These are phyloP conservation scores for Manihot esculenta DNA, from an alignment of 441 rosid species.

Conservation along the genomic window DNA sequence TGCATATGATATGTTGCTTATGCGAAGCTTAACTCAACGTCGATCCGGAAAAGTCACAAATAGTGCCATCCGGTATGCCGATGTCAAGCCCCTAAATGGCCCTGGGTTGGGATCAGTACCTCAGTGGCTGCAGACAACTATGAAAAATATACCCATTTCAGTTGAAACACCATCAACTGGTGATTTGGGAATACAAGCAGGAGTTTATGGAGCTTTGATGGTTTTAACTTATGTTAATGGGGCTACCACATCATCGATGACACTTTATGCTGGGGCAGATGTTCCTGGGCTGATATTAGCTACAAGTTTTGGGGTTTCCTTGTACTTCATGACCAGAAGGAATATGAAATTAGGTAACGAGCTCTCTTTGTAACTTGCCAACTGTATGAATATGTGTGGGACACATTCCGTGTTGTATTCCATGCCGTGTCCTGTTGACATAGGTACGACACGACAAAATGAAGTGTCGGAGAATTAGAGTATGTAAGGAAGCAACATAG, in stretches of 20 bases:
- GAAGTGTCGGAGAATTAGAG: too few relatives aligned
- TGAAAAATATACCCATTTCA: constrained; percentile 59
- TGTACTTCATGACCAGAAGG: constrained; percentile 83
- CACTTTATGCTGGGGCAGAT: constrained; percentile 67
- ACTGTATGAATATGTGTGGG: too few relatives aligned
- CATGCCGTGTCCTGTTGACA: too few relatives aligned
- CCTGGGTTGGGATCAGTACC: constrained; percentile 57
- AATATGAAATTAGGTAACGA: constrained; percentile 79
- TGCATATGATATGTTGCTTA: constrained; percentile 96
- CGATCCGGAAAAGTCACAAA: constrained; percentile 80
- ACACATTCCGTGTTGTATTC: too few relatives aligned
- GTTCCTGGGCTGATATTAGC: constrained; percentile 84
- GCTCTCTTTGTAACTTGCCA: background rate
- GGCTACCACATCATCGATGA: constrained; percentile 43
- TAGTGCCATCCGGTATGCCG: constrained; percentile 81
- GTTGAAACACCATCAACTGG: constrained; percentile 68
- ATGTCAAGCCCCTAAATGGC: constrained; percentile 65
- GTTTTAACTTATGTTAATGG: constrained; percentile 80
- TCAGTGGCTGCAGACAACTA: constrained; percentile 63
- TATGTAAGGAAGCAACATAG: too few relatives aligned
- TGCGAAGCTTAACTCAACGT: constrained; percentile 89
- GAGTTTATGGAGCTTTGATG: constrained; percentile 90
- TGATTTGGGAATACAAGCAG: constrained; percentile 77
- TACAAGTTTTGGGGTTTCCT: constrained; percentile 82
- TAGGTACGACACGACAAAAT: too few relatives aligned